Conservation (phyloP, 257 asterid species). For the Solanum tarijense region DNA sequence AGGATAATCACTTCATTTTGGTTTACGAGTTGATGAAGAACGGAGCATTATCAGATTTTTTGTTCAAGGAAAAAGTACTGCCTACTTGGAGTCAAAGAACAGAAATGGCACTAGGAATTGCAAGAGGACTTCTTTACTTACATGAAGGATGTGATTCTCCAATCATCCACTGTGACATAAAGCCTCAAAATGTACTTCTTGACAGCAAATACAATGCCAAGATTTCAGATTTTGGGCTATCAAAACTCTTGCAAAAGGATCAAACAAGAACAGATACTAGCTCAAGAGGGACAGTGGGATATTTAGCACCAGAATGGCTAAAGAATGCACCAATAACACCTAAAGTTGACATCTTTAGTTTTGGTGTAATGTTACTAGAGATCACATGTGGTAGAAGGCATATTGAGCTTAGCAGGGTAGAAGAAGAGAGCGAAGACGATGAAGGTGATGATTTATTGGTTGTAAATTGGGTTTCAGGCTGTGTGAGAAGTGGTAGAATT, state of each 20-base stretch:
- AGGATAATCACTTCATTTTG: not conserved
- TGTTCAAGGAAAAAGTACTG: not conserved
- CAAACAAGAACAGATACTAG: conserved; percentile 2
- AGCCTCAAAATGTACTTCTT: conserved; percentile 10
- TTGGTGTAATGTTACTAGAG: conserved; percentile 1
- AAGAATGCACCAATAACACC: not conserved
- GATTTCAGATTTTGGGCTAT: conserved; percentile 11
- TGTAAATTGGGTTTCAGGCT: not conserved
- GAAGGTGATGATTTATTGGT: not conserved
- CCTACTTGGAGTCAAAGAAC: conserved; percentile 3
- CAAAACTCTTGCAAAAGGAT: conserved; percentile 6
- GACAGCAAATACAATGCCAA: not conserved
- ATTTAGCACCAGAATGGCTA: conserved; percentile 13
- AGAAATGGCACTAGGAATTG: conserved; percentile 4
- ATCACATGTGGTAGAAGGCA: conserved; percentile 1
- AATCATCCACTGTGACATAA: conserved; percentile 2
- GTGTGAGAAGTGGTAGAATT: not conserved
- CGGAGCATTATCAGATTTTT: not conserved
- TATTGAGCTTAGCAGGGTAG: not conserved
- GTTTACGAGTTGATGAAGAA: conserved; percentile 13
- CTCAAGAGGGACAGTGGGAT: conserved; percentile 9
- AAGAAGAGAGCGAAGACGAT: not conserved
- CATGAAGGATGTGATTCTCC: conserved; percentile 10
- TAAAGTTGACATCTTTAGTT: conserved; percentile 6
- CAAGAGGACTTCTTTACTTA: conserved; percentile 6